Evolutionary conservation across 345 rosid genomes (phyloP).

Genomic region (Mercurialis annua): DNA sequence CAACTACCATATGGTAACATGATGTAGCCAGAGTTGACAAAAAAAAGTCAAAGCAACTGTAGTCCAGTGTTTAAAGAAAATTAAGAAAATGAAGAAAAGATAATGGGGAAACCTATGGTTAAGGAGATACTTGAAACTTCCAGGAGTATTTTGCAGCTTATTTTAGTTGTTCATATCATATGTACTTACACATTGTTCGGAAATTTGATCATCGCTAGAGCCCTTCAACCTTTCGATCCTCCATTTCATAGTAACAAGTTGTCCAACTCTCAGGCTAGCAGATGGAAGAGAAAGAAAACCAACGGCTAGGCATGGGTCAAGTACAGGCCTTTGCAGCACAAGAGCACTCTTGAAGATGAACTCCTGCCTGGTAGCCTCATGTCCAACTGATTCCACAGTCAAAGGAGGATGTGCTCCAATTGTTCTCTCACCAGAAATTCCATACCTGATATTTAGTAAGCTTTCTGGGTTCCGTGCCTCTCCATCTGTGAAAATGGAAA

Average conservation of each 20-base stretch:
- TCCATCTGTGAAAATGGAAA: constrained; percentile 41
- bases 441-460: constrained; percentile 73
- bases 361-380: constrained; percentile 41
- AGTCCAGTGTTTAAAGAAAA: neutral
- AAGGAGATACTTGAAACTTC: neutral
- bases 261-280: constrained; percentile 80
- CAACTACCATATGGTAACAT: neutral
- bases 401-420: constrained; percentile 88
- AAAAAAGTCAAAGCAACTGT: neutral
- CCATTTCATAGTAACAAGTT: constrained; percentile 83
- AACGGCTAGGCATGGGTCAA: constrained; percentile 87
- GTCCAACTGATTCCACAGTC: constrained; percentile 31
- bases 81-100: neutral
- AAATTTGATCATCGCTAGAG: constrained; percentile 38
- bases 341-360: constrained; percentile 79
- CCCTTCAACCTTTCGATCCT: constrained; percentile 83
- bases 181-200: constrained; percentile 46
- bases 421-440: constrained; percentile 69
- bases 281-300: constrained; percentile 89
- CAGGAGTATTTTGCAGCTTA: neutral
- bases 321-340: constrained; percentile 79
- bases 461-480: constrained; percentile 46
- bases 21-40: neutral
- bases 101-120: neutral
- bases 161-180: neutral